Base-by-base conservation (phyloP, 2,329 filamentous ascomycete species). In the Alternaria atra region DNA sequence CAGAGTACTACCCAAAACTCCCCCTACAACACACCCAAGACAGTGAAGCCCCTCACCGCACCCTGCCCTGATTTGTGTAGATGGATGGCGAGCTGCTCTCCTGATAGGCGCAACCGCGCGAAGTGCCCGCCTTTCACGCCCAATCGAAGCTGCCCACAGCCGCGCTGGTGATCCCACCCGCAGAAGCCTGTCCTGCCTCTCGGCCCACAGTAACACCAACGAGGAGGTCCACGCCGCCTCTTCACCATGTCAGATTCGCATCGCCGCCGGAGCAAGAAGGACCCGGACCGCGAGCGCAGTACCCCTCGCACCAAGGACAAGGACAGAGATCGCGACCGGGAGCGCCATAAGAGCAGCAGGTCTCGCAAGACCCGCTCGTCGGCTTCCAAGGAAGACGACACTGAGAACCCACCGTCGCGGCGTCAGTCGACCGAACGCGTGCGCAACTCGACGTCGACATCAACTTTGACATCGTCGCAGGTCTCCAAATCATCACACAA, bases 201-300 rank as follows among this genome's bases (percentile, higher is more conserved):
- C 56, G 66, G 67, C 61, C 55, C 54, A 55, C 64, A 67, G 67
- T 69, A 58, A 63, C 66, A 68, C 64, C 65, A 43, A 63, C 57
- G 60, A 61, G 59, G 52, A 63, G 57, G 61, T 65, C 58, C 61
- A 67, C 61, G 65, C 63, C 60, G 35, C 61, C 59, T 43, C 43
- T 55, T 51, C 61, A 53, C 64, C 59, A 78, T 75, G 47, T 75
- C 74, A 44, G 75, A 79, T 64, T 60, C 70, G 51, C 72, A 73
- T 59, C 74, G 77, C 54, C 79, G 79, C 61, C 77, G 77, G 10
- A 50, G 46, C 65, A 77, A 73, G 57, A 80, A 79, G 63, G 77
- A 69, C 51, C 53, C 61, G 15, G 65, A 70, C 34, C 64, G 68
- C 58, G 74, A 76, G 60, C 70, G 70, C 53, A 66, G 58, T 60